Base-by-base conservation (phyloP, 805 yeast genomes). In the Ogataea minuta region DNA sequence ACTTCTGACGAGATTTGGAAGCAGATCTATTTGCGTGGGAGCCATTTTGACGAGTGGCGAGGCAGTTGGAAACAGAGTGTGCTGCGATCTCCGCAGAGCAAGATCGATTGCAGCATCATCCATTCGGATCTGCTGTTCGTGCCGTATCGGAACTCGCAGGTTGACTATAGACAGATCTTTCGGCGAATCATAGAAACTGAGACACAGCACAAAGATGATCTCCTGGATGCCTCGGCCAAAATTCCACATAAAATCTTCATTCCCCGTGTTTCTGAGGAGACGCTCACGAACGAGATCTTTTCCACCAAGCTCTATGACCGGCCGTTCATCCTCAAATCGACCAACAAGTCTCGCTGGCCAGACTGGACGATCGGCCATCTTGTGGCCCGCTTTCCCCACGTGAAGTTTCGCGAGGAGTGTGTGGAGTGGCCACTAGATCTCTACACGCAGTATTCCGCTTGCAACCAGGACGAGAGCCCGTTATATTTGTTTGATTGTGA, bases 1-100 rank as follows among this genome's bases (percentile, higher is more conserved):
- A 79, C 77, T 54, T 83, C 79, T 53, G 96, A 88, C 48, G 95
- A 88, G 35, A 49, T 84, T 16, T 89, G 96, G 96, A 83, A 82
- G 52, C 72, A 68, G 40, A 41, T 81, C 31, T 79, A 80, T 53
- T 63, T 72, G 24, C 41, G 49, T 11, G 41, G 47, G 17, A 44
- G 50, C 16, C 34, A 27, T 34, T 57, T 29, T 48, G 46, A 45
- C 2, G 48, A 49, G 23, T 88, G 96, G 96, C 57, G 53, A 21
- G 96, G 96, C 1, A 74, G 88, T 2, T 89, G 96, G 96, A 72
- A 90, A 49, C 64, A 73, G 26, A 79, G 91, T 3, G 64, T 75
- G 23, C 59, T 78, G 45, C 56, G 62, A 0, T 39, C 62, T 9
- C 58, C 57, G 20, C 81, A 77, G 20, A 72, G 77, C 11, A 41